A percentile compares a stretch with the other conserved stretches of the same genome.
Evolutionary conservation across 2,329 filamentous ascomycete genomes (phyloP).

Genomic region (Diaporthe aspalathi): DNA sequence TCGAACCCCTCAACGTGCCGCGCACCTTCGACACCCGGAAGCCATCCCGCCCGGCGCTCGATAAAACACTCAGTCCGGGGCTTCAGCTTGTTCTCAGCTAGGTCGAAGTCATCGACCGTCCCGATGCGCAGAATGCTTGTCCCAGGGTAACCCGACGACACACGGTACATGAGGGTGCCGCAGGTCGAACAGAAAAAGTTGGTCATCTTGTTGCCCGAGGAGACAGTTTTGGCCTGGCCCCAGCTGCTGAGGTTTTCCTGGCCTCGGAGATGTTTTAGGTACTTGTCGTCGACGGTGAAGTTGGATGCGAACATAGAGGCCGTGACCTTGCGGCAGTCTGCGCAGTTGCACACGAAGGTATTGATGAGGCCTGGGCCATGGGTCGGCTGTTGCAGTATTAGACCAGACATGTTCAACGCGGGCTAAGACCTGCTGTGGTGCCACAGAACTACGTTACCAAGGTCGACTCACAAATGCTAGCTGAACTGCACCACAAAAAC

Average conservation of each 20-base stretch:
- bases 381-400: constrained; percentile 52
- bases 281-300: constrained; percentile 60
- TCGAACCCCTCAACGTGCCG: constrained; percentile 42
- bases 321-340: constrained; percentile 71
- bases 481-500: constrained; percentile 68
- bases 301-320: constrained; percentile 72
- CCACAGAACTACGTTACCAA: too few species aligned
- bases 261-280: constrained; percentile 63
- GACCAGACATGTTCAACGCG: neutral
- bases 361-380: constrained; percentile 57
- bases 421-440: too few species aligned
- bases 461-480: constrained; percentile 59
- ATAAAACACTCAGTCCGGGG: constrained; percentile 65
- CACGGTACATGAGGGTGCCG: constrained; percentile 70
- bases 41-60: constrained; percentile 64
- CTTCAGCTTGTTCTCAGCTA: constrained; percentile 67
- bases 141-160: constrained; percentile 56
- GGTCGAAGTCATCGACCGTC: constrained; percentile 69
- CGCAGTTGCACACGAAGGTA: constrained; percentile 70
- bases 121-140: constrained; percentile 65
- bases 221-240: constrained; percentile 59
- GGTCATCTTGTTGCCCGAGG: constrained; percentile 63
- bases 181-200: constrained; percentile 71
- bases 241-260: constrained; percentile 60
- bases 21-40: constrained; percentile 51